These are phyloP conservation scores for Linum tenue DNA, from an alignment of 345 rosid species.

Conservation along the genomic window DNA sequence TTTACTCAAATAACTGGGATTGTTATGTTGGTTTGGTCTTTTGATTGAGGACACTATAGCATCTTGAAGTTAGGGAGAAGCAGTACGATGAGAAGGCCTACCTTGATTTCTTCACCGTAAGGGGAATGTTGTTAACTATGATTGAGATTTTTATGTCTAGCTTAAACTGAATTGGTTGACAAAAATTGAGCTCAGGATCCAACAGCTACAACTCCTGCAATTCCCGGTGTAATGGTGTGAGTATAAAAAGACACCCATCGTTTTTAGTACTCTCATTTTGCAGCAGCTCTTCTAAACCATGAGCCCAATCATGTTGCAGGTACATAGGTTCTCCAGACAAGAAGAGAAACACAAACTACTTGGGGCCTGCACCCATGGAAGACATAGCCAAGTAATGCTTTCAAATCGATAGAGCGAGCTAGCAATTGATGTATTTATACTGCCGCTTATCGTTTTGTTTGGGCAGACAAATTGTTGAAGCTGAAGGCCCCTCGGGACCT, in stretches of 20 bases:
- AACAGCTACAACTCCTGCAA: slow-evolving; percentile 50
- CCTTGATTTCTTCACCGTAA: slow-evolving; percentile 72
- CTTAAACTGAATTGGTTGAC: not conserved
- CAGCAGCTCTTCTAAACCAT: not conserved
- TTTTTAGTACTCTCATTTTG: not conserved
- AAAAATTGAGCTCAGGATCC: slow-evolving; percentile 43
- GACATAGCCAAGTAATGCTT: slow-evolving; percentile 57
- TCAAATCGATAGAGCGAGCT: not conserved
- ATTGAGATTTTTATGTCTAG: not conserved
- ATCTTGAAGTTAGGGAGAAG: slow-evolving; percentile 83
- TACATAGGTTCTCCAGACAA: slow-evolving; percentile 77
- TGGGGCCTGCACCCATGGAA: slow-evolving; percentile 74
- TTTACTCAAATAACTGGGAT: too few species aligned
- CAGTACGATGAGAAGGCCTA: slow-evolving; percentile 81
- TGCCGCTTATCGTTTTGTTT: not conserved
- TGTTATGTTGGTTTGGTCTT: not conserved
- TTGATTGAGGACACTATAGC: slow-evolving; percentile 23
- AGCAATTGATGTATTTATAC: not conserved
- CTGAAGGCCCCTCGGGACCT: slow-evolving; percentile 93
- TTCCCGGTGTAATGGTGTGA: slow-evolving; percentile 78
- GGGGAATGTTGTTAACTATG: slow-evolving; percentile 10
- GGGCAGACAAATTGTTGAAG: slow-evolving; percentile 57
- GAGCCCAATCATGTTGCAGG: slow-evolving; percentile 24
- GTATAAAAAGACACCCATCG: slow-evolving; percentile 15
- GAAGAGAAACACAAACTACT: slow-evolving; percentile 55